phyloP scores from a whole-genome alignment of 495 filamentous ascomycete genomes.

The Aspergillus sparsus region DNA sequence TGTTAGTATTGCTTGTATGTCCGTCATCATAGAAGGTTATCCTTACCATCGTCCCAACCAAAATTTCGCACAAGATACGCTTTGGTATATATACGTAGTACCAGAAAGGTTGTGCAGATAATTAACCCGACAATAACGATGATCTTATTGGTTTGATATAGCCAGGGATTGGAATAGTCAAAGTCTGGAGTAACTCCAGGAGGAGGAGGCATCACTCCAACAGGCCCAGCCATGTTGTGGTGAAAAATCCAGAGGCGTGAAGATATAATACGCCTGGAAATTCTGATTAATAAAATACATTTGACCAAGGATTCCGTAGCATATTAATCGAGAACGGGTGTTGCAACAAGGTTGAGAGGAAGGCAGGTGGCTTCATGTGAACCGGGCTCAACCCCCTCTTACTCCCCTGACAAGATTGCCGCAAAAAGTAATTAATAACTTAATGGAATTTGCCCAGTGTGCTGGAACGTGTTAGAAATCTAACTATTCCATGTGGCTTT shows the following conservation, averaged over 20 bases:
- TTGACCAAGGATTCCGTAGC: neutral
- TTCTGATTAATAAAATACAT: neutral
- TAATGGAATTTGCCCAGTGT: neutral
- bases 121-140: slow-evolving; percentile 22
- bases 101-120: slow-evolving; percentile 18
- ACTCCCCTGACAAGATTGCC: neutral
- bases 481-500: neutral
- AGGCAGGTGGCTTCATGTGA: neutral
- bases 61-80: slow-evolving; percentile 24
- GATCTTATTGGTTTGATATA: neutral
- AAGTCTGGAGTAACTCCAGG: slow-evolving; percentile 4
- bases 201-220: slow-evolving; percentile 5
- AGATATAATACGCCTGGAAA: neutral
- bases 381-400: neutral
- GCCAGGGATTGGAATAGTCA: slow-evolving; percentile 6
- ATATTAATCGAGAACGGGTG: neutral
- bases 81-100: slow-evolving; percentile 28
- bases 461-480: neutral
- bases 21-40: neutral
- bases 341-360: neutral
- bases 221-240: neutral
- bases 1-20: neutral
- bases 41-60: slow-evolving; percentile 35
- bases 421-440: neutral
- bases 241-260: neutral